Evolutionary conservation across 257 asterid species (phyloP).

Genomic region (Jasminum sambac): DNA sequence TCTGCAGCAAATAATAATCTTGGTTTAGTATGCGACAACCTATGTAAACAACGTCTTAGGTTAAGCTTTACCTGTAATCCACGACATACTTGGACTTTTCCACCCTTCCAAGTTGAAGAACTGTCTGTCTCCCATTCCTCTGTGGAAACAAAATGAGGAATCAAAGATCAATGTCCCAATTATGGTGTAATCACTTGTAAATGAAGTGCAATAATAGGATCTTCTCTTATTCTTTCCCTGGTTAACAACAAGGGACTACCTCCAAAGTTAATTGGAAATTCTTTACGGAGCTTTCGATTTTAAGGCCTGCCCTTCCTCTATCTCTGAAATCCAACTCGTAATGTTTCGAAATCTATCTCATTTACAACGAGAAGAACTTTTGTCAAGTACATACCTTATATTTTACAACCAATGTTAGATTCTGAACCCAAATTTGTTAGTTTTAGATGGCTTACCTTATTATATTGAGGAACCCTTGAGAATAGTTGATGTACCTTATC

Average conservation of each 20-base stretch:
- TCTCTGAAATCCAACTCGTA: slow-evolving; percentile 84
- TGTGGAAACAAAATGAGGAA: slow-evolving; percentile 20
- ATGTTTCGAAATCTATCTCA: slow-evolving; percentile 55
- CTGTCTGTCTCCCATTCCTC: slow-evolving; percentile 83
- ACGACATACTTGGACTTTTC: slow-evolving; percentile 82
- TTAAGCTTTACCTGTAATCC: slow-evolving; percentile 72
- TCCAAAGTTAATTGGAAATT: slow-evolving; percentile 83
- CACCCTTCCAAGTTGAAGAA: slow-evolving; percentile 88
- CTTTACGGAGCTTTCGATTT: slow-evolving; percentile 81
- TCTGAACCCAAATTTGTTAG: not conserved
- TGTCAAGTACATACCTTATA: not conserved
- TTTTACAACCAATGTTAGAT: not conserved
- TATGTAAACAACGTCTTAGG: not conserved
- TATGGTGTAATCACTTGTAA: not conserved
- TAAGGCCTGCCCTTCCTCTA: slow-evolving; percentile 72
- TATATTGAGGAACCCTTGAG: slow-evolving; percentile 77
- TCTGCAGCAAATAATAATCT: slow-evolving; percentile 42
- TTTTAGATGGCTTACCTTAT: slow-evolving; percentile 44
- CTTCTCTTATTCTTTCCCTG: not conserved
- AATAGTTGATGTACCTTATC: slow-evolving; percentile 74
- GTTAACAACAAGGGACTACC: slow-evolving; percentile 35
- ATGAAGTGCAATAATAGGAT: not conserved
- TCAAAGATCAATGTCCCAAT: not conserved
- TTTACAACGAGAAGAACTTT: slow-evolving; percentile 6
- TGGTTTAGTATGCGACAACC: not conserved